Percentiles rank a stretch among this genome's conserved stretches.
These are phyloP conservation scores for Nemania bipapillata DNA, from an alignment of 2,329 filamentous ascomycete species.

Conservation along the genomic window DNA sequence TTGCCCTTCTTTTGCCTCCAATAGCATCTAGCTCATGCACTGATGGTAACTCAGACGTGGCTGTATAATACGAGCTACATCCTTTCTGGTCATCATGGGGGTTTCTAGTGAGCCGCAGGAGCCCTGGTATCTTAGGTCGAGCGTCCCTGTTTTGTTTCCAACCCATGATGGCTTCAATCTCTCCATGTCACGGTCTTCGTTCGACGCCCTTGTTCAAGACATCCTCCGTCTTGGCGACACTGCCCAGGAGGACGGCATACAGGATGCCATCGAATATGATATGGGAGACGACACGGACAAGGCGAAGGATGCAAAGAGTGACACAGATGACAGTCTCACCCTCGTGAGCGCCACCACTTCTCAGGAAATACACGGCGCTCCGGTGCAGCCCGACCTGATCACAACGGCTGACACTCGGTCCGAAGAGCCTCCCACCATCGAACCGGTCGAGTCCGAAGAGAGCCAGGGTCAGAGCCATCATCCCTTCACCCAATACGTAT, in stretches of 20 bases:
- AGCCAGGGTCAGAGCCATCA: constrained; percentile 23
- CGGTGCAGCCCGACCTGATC: constrained; percentile 8
- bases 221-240: constrained; percentile 1
- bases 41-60: background rate
- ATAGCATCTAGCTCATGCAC: background rate
- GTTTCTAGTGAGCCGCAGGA: constrained; percentile 21
- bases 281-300: background rate
- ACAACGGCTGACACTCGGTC: constrained; percentile 1
- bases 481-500: constrained; percentile 54
- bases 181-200: constrained; percentile 27
- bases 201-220: constrained; percentile 27
- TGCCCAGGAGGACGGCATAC: background rate
- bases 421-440: background rate
- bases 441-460: background rate
- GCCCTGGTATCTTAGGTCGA: constrained; percentile 37
- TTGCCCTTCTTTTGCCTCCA: background rate
- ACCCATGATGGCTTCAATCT: constrained; percentile 31
- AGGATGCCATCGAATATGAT: no score
- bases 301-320: background rate
- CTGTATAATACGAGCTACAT: background rate
- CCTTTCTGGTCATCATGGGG: constrained; percentile 19
- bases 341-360: background rate
- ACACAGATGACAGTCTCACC: constrained; percentile 12
- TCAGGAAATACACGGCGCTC: background rate
- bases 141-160: constrained; percentile 28